Evolutionary conservation across 2,329 filamentous ascomycete genomes (phyloP), one percentile per base, ranked within the genome.

Genomic region (Fusarium mangiferae): DNA sequence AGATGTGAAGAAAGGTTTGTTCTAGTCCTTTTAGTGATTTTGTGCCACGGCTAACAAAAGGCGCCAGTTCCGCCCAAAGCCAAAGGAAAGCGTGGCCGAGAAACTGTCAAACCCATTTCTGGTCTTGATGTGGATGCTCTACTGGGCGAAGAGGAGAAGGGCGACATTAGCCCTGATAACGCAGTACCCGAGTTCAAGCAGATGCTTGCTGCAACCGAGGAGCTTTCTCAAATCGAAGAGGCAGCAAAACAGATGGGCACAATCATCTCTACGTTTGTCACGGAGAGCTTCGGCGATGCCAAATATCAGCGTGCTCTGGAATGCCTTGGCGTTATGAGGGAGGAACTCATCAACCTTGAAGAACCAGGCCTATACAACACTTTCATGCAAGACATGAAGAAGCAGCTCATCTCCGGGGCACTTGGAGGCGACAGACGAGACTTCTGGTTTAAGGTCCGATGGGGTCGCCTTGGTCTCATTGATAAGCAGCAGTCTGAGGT

Each of bases 151-250:
- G 84, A 83, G 35, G 82, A 82, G 69, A 84, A 83, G 62, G 77
- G 74, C 10, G 74, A 74, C n/a, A 86, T 91, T 28, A 85, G 86
- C 5, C 81, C 88, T 0, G 88, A 92, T 15, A 98, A 98, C 73
- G 90, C 95, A 3, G 90, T 98, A 10, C 95, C 96, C 0, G 94
- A 96, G 68, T 98, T 98, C 88, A 97, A 95, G 80, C 94, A 94
- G 80, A 88, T 92, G 7, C 86, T 98, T 22, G 86, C 86, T 3
- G 83, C 84, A 4, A 87, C 92, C 0, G 87, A 90, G 12, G 88
- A 91, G 35, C 84, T 92, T 3, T 84, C 88, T 3, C 86, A 88
- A 7, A 89, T 97, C 60, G 86, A 90, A 68, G 88, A 91, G 24
- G 92, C 93, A 2, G 87, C 91, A 11, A 90, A 91, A 73, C 94